A percentile compares a stretch with the other conserved stretches of the same genome.
phyloP scores from a whole-genome alignment of 768 basidiomycete species.

The Arthromyces matolae region DNA sequence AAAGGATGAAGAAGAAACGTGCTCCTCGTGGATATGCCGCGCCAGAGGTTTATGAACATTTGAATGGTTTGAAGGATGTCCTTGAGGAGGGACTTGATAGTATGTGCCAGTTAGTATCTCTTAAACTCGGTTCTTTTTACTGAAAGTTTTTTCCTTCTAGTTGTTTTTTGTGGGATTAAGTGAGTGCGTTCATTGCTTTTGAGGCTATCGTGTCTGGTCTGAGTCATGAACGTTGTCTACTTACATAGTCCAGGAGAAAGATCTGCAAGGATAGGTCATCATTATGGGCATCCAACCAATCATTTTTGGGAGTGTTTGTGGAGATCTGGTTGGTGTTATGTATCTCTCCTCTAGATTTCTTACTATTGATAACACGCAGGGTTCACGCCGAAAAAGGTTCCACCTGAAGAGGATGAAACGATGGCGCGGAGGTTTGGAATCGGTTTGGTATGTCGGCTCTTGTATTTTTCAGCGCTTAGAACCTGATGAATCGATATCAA shows the following conservation, averaged over 20 bases:
- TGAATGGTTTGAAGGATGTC: constrained; percentile 50
- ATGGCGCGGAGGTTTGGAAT: constrained; percentile 56
- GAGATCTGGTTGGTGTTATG: constrained; percentile 56
- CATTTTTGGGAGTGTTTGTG: constrained; percentile 80
- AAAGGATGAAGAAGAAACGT: constrained; percentile 28
- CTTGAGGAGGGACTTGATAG: constrained; percentile 54
- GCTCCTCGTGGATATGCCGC: constrained; percentile 41
- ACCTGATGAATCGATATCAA: constrained; percentile 23
- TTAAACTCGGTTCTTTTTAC: not conserved
- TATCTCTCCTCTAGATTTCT: not conserved
- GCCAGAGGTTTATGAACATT: constrained; percentile 51
- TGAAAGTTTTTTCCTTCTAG: constrained; percentile 32
- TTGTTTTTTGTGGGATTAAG: constrained; percentile 88
- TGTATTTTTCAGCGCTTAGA: not conserved
- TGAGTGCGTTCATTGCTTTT: constrained; percentile 21
- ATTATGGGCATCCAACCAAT: constrained; percentile 77
- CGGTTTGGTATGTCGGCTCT: constrained; percentile 55
- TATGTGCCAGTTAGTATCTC: constrained; percentile 19
- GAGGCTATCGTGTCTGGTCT: not conserved
- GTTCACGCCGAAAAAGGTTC: constrained; percentile 49
- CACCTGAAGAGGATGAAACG: constrained; percentile 55
- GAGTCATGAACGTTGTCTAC: not conserved
- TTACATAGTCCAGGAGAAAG: constrained; percentile 56
- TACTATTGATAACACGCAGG: constrained; percentile 33
- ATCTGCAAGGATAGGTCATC: constrained; percentile 70